Evolutionary conservation across 2,329 filamentous ascomycete species (phyloP), one percentile per base, ranked within the genome.

Genomic region (Fusarium graminum): DNA sequence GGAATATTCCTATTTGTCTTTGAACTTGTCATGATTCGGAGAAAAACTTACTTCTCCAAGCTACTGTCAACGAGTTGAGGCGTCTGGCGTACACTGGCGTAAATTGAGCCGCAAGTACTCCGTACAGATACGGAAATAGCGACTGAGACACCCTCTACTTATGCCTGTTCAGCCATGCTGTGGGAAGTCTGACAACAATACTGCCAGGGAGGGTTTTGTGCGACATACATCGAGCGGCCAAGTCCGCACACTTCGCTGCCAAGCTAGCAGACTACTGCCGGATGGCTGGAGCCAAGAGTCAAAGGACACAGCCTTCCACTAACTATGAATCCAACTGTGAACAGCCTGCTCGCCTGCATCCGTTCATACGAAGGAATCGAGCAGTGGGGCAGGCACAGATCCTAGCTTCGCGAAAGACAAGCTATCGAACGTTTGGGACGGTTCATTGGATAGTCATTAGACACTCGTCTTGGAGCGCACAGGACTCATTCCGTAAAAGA

Each of bases 391-490:
- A 32, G 46, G 58, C 50, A 59, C 60, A 43, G 36, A 59, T 53
- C 64, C 64, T 63, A 34, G 53, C 25, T 19, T 30, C n/a, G 47
- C 44, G 30, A 43, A 28, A 22, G 34, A n/a, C 32, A 13, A 59
- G 38, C 59, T 63, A 68, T 53, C 45, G 46, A 44, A 52, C 58
- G 65, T 70, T 49, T 54, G 49, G 44, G 60, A 69, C 65, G 65
- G 67, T 66, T 69, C 45, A 65, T 66, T 72, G 66, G 68, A 54
- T 30, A 34, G 45, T 47, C 52, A 26, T 59, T 30, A 41, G 46
- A 36, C 46, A 50, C 32, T 39, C 47, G 11, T 29, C 41, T 38
- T 4, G 14, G 30, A 39, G 52, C 16, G 34, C 51, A 60, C 50
- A 44, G 58, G 26, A 52, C 56, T 45, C 38, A 52, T 38, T 55